Percentiles rank a stretch among this genome's conserved stretches.
Evolutionary conservation across 1,284 basidiomycete species (phyloP).

Genomic region (Trichosporon sp.): DNA sequence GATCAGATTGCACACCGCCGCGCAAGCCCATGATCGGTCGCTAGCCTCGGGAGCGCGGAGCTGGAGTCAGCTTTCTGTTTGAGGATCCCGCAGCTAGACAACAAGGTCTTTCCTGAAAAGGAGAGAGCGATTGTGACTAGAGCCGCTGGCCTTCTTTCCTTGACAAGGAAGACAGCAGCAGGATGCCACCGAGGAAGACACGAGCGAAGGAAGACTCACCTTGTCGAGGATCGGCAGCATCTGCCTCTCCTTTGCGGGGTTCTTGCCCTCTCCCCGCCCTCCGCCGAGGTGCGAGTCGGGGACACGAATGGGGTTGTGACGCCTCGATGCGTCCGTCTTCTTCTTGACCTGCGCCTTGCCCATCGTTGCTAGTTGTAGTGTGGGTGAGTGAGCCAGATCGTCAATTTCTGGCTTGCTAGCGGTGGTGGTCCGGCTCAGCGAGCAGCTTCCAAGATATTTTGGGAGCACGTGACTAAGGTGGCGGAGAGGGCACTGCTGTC

Average conservation of each 20-base stretch:
- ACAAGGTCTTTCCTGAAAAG: too few relatives aligned
- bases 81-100: too few relatives aligned
- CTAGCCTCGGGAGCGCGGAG: constrained; percentile 57
- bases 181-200: neutral
- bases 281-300: constrained; percentile 80
- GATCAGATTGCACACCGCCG: constrained; percentile 82
- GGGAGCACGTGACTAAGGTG: neutral
- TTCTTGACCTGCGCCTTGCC: constrained; percentile 81
- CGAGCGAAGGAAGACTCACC: constrained; percentile 50
- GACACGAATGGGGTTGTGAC: constrained; percentile 85
- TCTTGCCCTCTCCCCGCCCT: constrained; percentile 51
- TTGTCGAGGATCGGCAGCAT: constrained; percentile 82
- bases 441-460: neutral
- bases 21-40: constrained; percentile 87
- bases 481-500: neutral
- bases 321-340: constrained; percentile 55
- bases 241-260: constrained; percentile 61
- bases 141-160: too few relatives aligned
- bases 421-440: neutral
- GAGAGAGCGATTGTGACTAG: too few relatives aligned
- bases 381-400: neutral
- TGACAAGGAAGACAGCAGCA: neutral
- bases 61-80: constrained; percentile 16
- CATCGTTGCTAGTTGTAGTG: constrained; percentile 52
- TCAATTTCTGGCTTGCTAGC: neutral